phyloP scores from a whole-genome alignment of 2,329 filamentous ascomycete genomes.

The Graphilbum sp. region DNA sequence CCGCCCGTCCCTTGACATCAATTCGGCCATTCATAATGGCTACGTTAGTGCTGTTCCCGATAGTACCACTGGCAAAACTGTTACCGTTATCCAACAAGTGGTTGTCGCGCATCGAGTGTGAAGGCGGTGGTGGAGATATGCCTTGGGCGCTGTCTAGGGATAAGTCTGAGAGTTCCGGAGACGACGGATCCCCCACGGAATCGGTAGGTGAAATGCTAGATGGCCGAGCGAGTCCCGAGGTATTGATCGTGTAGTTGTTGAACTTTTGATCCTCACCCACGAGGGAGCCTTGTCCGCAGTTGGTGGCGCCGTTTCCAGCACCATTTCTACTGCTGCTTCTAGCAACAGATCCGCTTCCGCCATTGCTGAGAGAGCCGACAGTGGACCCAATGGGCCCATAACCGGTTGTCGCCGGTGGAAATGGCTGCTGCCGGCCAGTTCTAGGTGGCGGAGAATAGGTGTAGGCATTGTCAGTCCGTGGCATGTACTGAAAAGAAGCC shows the following conservation, averaged over 20 bases:
- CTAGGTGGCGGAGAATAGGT: conserved; percentile 6
- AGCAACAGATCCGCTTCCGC: conserved; percentile 10
- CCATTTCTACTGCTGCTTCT: background rate
- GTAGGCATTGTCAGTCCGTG: conserved; percentile 4
- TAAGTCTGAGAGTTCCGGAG: conserved; percentile 44
- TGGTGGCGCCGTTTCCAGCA: conserved; percentile 8
- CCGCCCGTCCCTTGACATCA: conserved; percentile 30
- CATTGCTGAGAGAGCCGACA: conserved; percentile 11
- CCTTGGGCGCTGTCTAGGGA: conserved; percentile 34
- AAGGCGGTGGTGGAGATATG: conserved; percentile 17
- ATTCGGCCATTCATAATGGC: conserved; percentile 15
- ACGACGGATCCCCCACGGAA: conserved; percentile 38
- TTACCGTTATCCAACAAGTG: background rate
- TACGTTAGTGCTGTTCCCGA: conserved; percentile 20
- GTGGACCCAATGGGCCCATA: conserved; percentile 8
- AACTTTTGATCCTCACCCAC: background rate
- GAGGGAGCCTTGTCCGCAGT: conserved; percentile 9
- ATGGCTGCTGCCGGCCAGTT: conserved; percentile 10
- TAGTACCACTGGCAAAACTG: background rate
- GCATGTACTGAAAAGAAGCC: conserved; percentile 19
- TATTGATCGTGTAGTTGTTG: background rate
- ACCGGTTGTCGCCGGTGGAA: conserved; percentile 7
- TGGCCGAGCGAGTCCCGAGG: conserved; percentile 26
- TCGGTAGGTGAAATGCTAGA: conserved; percentile 39
- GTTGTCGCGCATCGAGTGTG: background rate